These are phyloP conservation scores for Elongisporangium anandrum DNA, from an alignment of 352 stramenopile genomes.

Conservation along the genomic window DNA sequence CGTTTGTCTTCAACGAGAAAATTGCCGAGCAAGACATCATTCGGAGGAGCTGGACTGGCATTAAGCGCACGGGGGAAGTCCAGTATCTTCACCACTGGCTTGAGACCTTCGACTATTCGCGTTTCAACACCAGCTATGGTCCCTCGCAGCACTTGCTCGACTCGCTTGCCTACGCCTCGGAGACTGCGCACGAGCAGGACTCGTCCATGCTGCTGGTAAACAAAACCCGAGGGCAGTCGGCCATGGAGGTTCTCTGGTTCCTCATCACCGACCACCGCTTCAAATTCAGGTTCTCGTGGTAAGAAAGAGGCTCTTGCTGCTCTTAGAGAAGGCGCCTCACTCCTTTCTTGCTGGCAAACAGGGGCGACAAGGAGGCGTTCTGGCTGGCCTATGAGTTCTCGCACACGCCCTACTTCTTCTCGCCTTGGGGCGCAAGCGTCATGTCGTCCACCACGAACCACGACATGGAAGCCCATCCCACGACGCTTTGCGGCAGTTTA, in stretches of 20 bases:
- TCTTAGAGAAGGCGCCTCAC: no score
- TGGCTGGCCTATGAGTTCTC: conserved; percentile 21
- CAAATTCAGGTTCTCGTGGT: conserved; percentile 6
- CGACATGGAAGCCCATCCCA: conserved; percentile 10
- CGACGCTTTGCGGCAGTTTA: conserved; percentile 14
- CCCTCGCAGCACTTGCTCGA: conserved; percentile 23
- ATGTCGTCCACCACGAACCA: conserved; percentile 8
- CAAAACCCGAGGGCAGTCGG: conserved; percentile 8
- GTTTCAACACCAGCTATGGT: conserved; percentile 13
- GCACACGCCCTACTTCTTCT: conserved; percentile 19
- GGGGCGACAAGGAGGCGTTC: conserved; percentile 20
- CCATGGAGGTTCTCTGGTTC: conserved; percentile 11
- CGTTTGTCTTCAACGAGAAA: conserved; percentile 21
- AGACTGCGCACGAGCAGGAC: conserved; percentile 38
- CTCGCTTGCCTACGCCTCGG: conserved; percentile 26
- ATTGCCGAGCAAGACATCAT: no score
- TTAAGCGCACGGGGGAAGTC: no score
- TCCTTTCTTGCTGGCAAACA: no score
- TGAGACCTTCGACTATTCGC: conserved; percentile 24
- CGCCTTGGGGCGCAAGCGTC: conserved; percentile 13
- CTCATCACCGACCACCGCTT: conserved; percentile 10
- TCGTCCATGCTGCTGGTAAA: conserved; percentile 43
- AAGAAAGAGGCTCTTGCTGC: no score
- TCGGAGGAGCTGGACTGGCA: no score
- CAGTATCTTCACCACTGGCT: conserved; percentile 25